A percentile compares a stretch with the other conserved stretches of the same genome.
Evolutionary conservation across 2,329 filamentous ascomycete genomes (phyloP).

Genomic region (Colletotrichum spinosum): DNA sequence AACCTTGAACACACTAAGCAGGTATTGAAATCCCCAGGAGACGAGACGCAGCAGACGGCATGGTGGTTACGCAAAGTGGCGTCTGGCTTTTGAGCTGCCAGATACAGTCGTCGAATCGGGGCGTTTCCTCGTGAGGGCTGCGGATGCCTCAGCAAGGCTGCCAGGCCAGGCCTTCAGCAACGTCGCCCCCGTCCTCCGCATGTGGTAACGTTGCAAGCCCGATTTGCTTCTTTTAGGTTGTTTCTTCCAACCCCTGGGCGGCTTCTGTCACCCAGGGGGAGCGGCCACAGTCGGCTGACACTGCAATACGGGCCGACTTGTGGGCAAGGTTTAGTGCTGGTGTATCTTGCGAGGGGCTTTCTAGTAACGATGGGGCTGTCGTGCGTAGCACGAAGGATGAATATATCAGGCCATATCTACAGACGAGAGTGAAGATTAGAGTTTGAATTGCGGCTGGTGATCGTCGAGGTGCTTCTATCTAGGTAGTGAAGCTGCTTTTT

Average conservation of each 20-base stretch:
- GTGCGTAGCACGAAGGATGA: neutral
- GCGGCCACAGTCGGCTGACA: conserved; percentile 6
- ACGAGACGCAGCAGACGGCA: neutral
- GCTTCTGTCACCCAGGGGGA: too few relatives aligned
- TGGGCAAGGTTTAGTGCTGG: conserved; percentile 1
- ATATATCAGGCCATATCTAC: conserved; percentile 21
- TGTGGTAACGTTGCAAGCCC: conserved; percentile 4
- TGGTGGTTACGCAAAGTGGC: conserved; percentile 15
- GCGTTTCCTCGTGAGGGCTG: neutral
- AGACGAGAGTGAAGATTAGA: conserved; percentile 13
- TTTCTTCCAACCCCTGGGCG: neutral
- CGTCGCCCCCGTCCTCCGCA: neutral
- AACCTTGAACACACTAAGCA: conserved; percentile 4
- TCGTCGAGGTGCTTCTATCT: neutral
- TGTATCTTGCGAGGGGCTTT: neutral
- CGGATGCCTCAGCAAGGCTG: neutral
- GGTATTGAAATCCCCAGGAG: neutral
- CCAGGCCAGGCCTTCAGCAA: too few relatives aligned
- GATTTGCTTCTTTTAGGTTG: neutral
- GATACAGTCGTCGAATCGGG: neutral
- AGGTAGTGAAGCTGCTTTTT: neutral
- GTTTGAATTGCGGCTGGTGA: neutral
- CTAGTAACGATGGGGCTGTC: conserved; percentile 7
- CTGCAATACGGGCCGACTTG: conserved; percentile 8
- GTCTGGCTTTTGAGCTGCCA: conserved; percentile 1